Percentiles rank a stretch among this genome's conserved stretches.
These are phyloP conservation scores for Penicillium nucicola DNA, from an alignment of 495 filamentous ascomycete species.

Conservation along the genomic window DNA sequence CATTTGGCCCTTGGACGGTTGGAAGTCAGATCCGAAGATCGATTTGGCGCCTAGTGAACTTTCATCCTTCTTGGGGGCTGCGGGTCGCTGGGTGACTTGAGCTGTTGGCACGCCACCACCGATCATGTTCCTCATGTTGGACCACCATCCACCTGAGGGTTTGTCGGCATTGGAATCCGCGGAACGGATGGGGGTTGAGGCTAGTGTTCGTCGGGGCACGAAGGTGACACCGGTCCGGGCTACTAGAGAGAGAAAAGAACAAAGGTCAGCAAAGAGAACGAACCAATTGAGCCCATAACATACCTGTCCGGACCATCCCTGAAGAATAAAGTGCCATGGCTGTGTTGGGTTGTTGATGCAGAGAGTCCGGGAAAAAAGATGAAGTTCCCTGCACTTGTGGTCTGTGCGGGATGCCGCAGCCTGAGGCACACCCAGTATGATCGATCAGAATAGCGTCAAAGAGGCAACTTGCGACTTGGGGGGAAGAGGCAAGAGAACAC, in stretches of 20 bases:
- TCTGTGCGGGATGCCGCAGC: conserved; percentile 14
- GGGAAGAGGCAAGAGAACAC: background rate
- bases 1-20: conserved; percentile 26
- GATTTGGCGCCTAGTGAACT: conserved; percentile 37
- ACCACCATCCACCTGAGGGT: conserved; percentile 14
- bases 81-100: conserved; percentile 25
- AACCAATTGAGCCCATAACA: background rate
- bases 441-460: conserved; percentile 9
- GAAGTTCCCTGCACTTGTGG: conserved; percentile 24
- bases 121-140: conserved; percentile 39
- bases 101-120: conserved; percentile 28
- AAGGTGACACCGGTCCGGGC: conserved; percentile 37
- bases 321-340: conserved; percentile 40
- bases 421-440: conserved; percentile 19
- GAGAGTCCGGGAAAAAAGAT: conserved; percentile 32
- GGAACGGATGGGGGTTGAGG: conserved; percentile 30
- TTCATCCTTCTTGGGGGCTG: conserved; percentile 31
- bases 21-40: conserved; percentile 42
- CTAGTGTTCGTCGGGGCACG: conserved; percentile 41
- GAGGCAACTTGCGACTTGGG: background rate
- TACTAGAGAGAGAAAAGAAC: conserved; percentile 11
- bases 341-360: conserved; percentile 23
- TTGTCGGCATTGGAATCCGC: conserved; percentile 27
- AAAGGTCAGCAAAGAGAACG: background rate
- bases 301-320: conserved; percentile 42